Evolutionary conservation across 345 rosid genomes (phyloP), one percentile per base, ranked within the genome.

Genomic region (Microthlaspi erraticum): DNA sequence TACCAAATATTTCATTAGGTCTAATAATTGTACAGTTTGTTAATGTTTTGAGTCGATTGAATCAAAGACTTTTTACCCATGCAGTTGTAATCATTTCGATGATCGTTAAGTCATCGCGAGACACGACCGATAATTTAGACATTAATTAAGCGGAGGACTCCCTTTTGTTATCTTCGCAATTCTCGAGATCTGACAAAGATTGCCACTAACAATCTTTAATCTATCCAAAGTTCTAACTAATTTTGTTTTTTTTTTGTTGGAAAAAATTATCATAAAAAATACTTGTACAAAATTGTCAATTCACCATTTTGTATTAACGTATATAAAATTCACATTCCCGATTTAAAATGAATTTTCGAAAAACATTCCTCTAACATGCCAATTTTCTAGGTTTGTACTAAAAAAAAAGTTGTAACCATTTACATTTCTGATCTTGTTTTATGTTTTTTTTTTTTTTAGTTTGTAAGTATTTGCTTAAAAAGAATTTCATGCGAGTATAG

Each of bases 11-110:
- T 61, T 68, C 51, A 45, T 29, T 42, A 68, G 49, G 44, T 67
- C 17, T 67, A 59, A 60, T 50, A 8, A 51, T 38, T 48, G 39
- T 65, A 37, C 37, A 69, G 60, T 54, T 68, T 48, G 65, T 61
- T 54, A 36, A 49, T 68, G 60, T 9, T 67, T 74, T 60, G n/a
- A 51, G 33, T 66, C 67, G 60, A 67, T 74, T 57, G 41, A 60
- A 34, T 61, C 7, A 23, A 1, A 66, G 69, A 60, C 57, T 60
- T 74, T 74, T 66, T 17, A 31, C 3, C 52, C 60, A 62, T 75
- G 74, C 79, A 75, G 54, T 61, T 62, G 79, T 63, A 68, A 75
- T 75, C 79, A 75, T 68, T 60, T 68, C 74, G 33, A 39, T 54
- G 37, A 61, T 61, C 65, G 32, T 68, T 32, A 54, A 26, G 65